These are phyloP conservation scores for Xylariaceae sp. DNA, from an alignment of 2,329 filamentous ascomycete genomes.

Conservation along the genomic window DNA sequence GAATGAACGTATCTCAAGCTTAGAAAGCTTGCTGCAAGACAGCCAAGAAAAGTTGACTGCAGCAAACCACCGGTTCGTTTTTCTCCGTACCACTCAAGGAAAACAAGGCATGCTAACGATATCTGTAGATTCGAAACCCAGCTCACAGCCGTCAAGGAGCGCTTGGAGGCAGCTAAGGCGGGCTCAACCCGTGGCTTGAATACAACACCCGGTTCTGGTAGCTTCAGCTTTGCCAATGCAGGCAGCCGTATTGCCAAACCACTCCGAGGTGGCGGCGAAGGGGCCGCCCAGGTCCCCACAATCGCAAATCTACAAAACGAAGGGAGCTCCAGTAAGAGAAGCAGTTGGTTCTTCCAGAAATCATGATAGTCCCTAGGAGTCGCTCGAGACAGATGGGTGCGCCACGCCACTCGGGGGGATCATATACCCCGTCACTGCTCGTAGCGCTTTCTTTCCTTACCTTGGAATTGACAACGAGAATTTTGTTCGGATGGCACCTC, in stretches of 20 bases:
- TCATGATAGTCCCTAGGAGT: conserved; percentile 16
- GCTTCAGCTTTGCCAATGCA: conserved; percentile 65
- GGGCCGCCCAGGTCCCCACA: conserved; percentile 47
- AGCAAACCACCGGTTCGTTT: conserved; percentile 87
- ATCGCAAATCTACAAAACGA: conserved; percentile 59
- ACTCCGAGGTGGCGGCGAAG: conserved; percentile 57
- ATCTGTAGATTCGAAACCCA: conserved; percentile 84
- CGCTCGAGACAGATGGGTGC: conserved; percentile 1
- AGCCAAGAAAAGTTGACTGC: conserved; percentile 97
- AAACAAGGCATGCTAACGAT: conserved; percentile 28
- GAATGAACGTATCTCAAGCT: conserved; percentile 92
- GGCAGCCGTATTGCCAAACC: conserved; percentile 68
- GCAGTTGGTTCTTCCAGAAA: conserved; percentile 72
- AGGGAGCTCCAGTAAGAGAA: conserved; percentile 56
- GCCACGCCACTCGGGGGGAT: conserved; percentile 4
- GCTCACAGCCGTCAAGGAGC: conserved; percentile 94
- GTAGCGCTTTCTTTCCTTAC: conserved; percentile 3
- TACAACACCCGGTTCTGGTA: conserved; percentile 54
- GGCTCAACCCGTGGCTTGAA: conserved; percentile 82
- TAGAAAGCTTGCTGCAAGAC: conserved; percentile 89
- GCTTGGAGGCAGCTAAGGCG: conserved; percentile 89
- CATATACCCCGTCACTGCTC: conserved; percentile 11
- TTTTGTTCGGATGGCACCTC: neutral
- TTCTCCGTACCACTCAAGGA: conserved; percentile 11
- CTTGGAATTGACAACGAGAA: conserved; percentile 1